A percentile compares a stretch with the other conserved stretches of the same genome.
phyloP scores from a whole-genome alignment of 352 stramenopile species.

The Phytophthora citrophthora region DNA sequence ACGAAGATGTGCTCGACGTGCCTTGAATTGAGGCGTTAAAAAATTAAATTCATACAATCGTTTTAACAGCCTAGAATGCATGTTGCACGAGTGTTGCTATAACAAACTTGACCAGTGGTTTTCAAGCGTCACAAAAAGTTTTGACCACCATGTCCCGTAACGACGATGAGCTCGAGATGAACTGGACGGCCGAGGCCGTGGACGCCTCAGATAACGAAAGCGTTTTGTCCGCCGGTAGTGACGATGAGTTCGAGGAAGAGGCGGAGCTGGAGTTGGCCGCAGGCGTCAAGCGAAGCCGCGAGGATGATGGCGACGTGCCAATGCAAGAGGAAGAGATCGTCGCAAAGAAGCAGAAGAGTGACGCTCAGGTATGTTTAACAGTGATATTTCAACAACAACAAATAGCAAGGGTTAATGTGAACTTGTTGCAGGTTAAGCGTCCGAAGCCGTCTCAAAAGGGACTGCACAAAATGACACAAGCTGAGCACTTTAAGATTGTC shows the following conservation, averaged over 20 bases:
- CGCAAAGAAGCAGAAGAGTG: slow-evolving; percentile 66
- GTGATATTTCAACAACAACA: not conserved
- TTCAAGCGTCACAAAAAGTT: not conserved
- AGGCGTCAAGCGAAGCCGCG: slow-evolving; percentile 53
- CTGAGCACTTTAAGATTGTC: slow-evolving; percentile 84
- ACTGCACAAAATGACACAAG: slow-evolving; percentile 77
- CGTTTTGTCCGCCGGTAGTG: slow-evolving; percentile 68
- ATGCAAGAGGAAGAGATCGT: slow-evolving; percentile 19
- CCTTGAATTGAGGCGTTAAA: not conserved
- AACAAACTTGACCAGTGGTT: not conserved
- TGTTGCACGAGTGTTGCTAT: not conserved
- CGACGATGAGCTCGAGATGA: slow-evolving; percentile 73
- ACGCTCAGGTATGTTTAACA: slow-evolving; percentile 3
- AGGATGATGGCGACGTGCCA: slow-evolving; percentile 20
- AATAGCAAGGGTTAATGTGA: not conserved
- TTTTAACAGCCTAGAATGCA: no score
- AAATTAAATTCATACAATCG: not conserved
- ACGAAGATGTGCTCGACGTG: slow-evolving; percentile 67
- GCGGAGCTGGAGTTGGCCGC: slow-evolving; percentile 57
- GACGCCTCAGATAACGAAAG: slow-evolving; percentile 49
- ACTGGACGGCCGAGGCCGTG: slow-evolving; percentile 57
- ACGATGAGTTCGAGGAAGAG: slow-evolving; percentile 87
- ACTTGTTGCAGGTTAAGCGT: slow-evolving; percentile 20
- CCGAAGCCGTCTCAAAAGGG: slow-evolving; percentile 61
- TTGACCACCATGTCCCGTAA: slow-evolving; percentile 33